A percentile compares a stretch with the other conserved stretches of the same genome.
phyloP scores from a whole-genome alignment of 148 eudicot species.

The Silene conica region DNA sequence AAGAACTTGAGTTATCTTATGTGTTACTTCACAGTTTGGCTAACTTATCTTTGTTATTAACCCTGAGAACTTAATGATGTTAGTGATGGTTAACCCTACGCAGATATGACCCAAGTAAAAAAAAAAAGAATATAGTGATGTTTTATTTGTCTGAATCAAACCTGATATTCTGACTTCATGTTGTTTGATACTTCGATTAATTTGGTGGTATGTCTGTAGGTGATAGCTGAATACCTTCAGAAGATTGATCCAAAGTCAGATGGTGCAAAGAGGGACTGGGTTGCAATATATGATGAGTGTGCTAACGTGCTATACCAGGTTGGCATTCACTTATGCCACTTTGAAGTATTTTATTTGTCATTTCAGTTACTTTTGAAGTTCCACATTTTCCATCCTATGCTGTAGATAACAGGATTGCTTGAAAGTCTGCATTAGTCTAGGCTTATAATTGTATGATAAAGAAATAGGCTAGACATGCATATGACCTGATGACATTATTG shows the following conservation, averaged over 20 bases:
- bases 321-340: conserved; percentile 3
- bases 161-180: not conserved
- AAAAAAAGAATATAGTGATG: not conserved
- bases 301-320: conserved; percentile 95
- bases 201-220: conserved; percentile 38
- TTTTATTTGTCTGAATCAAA: conserved; percentile 1
- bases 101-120: not conserved
- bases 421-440: no score
- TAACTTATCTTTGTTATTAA: not conserved
- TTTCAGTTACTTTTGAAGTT: not conserved
- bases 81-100: not conserved
- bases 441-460: no score
- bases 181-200: conserved; percentile 15
- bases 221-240: conserved; percentile 95
- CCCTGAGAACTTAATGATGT: not conserved
- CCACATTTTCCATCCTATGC: not conserved
- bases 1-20: not conserved
- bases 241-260: conserved; percentile 98
- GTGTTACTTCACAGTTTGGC: not conserved
- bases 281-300: conserved; percentile 97
- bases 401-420: not conserved
- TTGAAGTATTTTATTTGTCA: conserved; percentile 4
- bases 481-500: no score
- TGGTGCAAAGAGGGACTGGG: conserved; percentile 99
- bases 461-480: no score